Evolutionary conservation across 805 yeast genomes (phyloP).

Genomic region (Starmerella ratchasimensis): DNA sequence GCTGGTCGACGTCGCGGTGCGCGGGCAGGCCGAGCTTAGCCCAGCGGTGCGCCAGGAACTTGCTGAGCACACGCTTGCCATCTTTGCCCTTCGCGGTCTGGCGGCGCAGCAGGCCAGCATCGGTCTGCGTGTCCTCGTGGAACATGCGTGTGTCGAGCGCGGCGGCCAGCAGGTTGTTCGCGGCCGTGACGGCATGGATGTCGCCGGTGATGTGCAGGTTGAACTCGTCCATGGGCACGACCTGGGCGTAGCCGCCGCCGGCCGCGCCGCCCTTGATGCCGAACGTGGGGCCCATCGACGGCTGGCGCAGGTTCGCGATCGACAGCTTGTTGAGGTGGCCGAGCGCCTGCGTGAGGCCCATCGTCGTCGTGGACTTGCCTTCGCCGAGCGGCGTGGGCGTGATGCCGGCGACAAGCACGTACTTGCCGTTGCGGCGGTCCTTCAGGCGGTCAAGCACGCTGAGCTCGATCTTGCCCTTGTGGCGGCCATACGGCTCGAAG

Average conservation of each 20-base stretch:
- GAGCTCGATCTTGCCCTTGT: slow-evolving; percentile 76
- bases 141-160: slow-evolving; percentile 95
- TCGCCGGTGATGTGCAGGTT: slow-evolving; percentile 97
- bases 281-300: slow-evolving; percentile 97
- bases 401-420: slow-evolving; percentile 87
- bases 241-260: slow-evolving; percentile 97
- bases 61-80: slow-evolving; percentile 66
- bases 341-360: slow-evolving; percentile 91
- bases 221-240: slow-evolving; percentile 97
- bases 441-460: slow-evolving; percentile 56
- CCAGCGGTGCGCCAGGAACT: slow-evolving; percentile 64
- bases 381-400: slow-evolving; percentile 98
- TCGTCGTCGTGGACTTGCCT: slow-evolving; percentile 93
- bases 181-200: slow-evolving; percentile 89
- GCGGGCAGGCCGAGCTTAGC: slow-evolving; percentile 67
- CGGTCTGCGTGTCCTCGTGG: slow-evolving; percentile 81
- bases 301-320: slow-evolving; percentile 92
- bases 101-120: slow-evolving; percentile 62
- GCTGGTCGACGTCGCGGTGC: slow-evolving; percentile 54
- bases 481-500: slow-evolving; percentile 76
- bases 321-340: slow-evolving; percentile 73
- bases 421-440: slow-evolving; percentile 58
- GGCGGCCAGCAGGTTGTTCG: slow-evolving; percentile 86
- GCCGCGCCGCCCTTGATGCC: slow-evolving; percentile 99
- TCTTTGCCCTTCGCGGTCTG: slow-evolving; percentile 76